Evolutionary conservation across 352 stramenopile species (phyloP), one percentile per base, ranked within the genome.

Genomic region (Pythium monospermum): DNA sequence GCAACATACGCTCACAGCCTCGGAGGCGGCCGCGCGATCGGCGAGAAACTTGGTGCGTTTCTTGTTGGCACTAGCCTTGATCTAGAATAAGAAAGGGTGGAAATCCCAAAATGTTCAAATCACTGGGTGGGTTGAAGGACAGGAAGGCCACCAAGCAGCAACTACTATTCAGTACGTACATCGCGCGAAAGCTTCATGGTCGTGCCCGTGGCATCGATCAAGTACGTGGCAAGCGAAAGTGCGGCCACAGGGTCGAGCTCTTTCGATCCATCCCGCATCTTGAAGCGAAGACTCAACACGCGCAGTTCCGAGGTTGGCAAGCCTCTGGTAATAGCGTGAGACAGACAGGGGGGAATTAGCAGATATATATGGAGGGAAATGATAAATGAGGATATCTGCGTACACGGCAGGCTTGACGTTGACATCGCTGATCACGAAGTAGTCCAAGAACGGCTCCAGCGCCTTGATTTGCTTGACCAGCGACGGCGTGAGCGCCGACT

Each of bases 151-250:
- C n/a, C n/a, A n/a, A n/a, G n/a, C n/a, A n/a, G n/a, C n/a, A 35
- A 35, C 30, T 35, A 35, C 30, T 35, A 35, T 35, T 13, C 8
- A 13, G 13, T 13, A 35, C 30, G 7, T 72, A 87, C 80, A 26
- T 91, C 83, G 26, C 71, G 68, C 10, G 80, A 84, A 26, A 91
- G 69, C 60, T 91, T 91, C 45, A 89, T 83, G 6, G 75, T 85
- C 38, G 77, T 76, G 12, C 80, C 80, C 43, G 75, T 61, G 16
- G 65, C 77, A 43, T 91, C 80, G 38, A 91, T 61, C 37, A 91
- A 32, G 30, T 78, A 57, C 25, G 71, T 61, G 22, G 73, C 61
- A 15, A 91, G 55, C 37, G 65, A 38, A 10, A 84, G 62, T 10
- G 65, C 73, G 30, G 77, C 80, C 23, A 53, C 42, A 3, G 66